Evolutionary conservation across 2,329 filamentous ascomycete species (phyloP).

Genomic region (Coleophoma crateriformis): DNA sequence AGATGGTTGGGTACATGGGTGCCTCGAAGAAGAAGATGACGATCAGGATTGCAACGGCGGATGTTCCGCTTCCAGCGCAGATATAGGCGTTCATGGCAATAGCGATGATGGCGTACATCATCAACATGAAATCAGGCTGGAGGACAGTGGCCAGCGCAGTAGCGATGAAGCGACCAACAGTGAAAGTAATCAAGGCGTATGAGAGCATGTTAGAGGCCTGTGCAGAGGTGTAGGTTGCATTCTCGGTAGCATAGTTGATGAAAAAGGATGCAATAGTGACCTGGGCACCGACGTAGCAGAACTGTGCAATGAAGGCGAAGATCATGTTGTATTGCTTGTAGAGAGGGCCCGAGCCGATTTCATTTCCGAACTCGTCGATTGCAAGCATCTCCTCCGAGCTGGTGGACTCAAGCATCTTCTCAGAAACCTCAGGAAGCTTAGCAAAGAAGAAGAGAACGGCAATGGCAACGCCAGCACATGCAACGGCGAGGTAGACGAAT

Average conservation of each 20-base stretch:
- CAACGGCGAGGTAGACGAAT: constrained; percentile 80
- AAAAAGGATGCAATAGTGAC: constrained; percentile 62
- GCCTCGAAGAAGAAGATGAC: constrained; percentile 73
- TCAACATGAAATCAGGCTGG: constrained; percentile 42
- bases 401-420: constrained; percentile 27
- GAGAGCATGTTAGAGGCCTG: constrained; percentile 63
- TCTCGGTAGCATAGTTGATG: constrained; percentile 67
- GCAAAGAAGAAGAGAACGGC: constrained; percentile 63
- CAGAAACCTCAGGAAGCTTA: constrained; percentile 55
- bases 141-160: constrained; percentile 38
- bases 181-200: constrained; percentile 68
- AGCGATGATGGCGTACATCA: constrained; percentile 57
- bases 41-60: constrained; percentile 57
- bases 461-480: constrained; percentile 63
- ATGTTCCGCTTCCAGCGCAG: constrained; percentile 27
- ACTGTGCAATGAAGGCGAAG: constrained; percentile 71
- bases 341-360: constrained; percentile 44
- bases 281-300: constrained; percentile 73
- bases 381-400: constrained; percentile 37
- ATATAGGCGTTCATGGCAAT: constrained; percentile 33
- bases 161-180: constrained; percentile 66
- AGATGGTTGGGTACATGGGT: constrained; percentile 77
- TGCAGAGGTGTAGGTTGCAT: constrained; percentile 42
- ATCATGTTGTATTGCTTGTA: constrained; percentile 70
- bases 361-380: constrained; percentile 55